phyloP scores from a whole-genome alignment of 2,329 filamentous ascomycete genomes.

The Trichoderma sp. region DNA sequence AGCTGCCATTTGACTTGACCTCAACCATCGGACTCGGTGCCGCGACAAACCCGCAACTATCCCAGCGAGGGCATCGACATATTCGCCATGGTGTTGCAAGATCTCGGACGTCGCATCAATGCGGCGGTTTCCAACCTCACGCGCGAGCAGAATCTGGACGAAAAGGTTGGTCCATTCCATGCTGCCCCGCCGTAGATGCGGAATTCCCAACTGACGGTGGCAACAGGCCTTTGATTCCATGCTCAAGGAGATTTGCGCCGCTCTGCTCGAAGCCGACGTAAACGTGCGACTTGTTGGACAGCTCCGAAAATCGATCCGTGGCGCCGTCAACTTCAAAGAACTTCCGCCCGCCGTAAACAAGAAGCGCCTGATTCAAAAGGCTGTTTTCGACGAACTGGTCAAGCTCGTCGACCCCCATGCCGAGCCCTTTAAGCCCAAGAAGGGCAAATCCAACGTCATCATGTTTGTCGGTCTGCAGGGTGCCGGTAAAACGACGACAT shows the following conservation, averaged over 20 bases:
- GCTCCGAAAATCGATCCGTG: constrained; percentile 89
- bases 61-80: neutral
- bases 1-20: constrained; percentile 18
- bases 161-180: constrained; percentile 69
- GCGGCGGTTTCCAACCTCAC: constrained; percentile 92
- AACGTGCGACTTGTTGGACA: constrained; percentile 91
- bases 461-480: constrained; percentile 99
- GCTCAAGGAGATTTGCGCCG: constrained; percentile 97
- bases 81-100: constrained; percentile 87
- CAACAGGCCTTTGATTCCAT: constrained; percentile 88
- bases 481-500: constrained; percentile 96
- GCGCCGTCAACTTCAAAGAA: constrained; percentile 91
- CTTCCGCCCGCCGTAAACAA: constrained; percentile 92
- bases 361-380: constrained; percentile 96
- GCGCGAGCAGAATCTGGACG: constrained; percentile 87
- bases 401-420: constrained; percentile 93
- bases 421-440: constrained; percentile 95
- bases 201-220: neutral
- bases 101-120: constrained; percentile 97
- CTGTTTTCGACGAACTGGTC: constrained; percentile 96
- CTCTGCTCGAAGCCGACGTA: constrained; percentile 94
- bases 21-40: constrained; percentile 13
- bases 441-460: constrained; percentile 93
- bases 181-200: constrained; percentile 17
- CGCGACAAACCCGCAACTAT: constrained; percentile 9